A percentile compares a stretch with the other conserved stretches of the same genome.
These are phyloP conservation scores for Lablab purpureus DNA, from an alignment of 306 rosid species.

Conservation along the genomic window DNA sequence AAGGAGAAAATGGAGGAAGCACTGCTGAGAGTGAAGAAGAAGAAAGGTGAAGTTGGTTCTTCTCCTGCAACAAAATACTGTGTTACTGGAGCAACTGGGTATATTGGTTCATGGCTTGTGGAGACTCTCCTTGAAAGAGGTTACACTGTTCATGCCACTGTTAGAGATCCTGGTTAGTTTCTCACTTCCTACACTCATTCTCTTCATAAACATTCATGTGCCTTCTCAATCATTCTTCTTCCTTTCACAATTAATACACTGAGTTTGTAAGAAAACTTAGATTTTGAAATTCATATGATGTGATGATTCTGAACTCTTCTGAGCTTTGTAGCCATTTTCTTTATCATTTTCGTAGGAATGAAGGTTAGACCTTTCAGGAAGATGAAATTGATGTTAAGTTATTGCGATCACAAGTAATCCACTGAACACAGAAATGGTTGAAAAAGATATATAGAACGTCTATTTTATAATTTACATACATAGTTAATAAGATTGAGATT, in stretches of 20 bases:
- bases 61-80: constrained; percentile 54
- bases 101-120: constrained; percentile 73
- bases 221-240: no score
- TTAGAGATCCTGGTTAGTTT: constrained; percentile 69
- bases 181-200: neutral
- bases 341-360: neutral
- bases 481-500: neutral
- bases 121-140: constrained; percentile 67
- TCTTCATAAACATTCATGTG: no score
- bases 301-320: neutral
- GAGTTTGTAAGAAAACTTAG: no score
- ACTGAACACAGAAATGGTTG: neutral
- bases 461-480: no score
- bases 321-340: neutral
- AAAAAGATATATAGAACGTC: no score
- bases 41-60: neutral
- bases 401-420: neutral
- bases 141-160: constrained; percentile 70
- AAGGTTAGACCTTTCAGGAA: neutral
- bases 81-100: constrained; percentile 75
- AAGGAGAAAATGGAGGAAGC: constrained; percentile 43
- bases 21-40: neutral
- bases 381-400: neutral
- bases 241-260: no score
- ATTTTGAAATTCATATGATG: no score